Evolutionary conservation across 2,329 filamentous ascomycete species (phyloP).

Genomic region (Stachybotrys chartarum): DNA sequence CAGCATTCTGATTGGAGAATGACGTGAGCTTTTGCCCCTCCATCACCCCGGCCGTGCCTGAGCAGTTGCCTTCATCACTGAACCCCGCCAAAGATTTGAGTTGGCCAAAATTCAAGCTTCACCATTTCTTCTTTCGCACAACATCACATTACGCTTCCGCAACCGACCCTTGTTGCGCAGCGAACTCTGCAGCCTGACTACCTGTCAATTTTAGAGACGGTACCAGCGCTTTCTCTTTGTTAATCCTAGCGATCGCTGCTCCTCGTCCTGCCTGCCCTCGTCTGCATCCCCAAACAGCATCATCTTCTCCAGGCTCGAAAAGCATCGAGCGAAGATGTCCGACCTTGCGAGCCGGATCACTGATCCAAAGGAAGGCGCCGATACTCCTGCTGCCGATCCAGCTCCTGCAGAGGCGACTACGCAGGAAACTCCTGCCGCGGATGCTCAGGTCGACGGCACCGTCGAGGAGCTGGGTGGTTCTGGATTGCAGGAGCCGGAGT

Average conservation of each 20-base stretch:
- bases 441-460: constrained; percentile 29
- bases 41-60: constrained; percentile 8
- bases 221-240: too few species aligned
- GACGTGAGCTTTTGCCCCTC: constrained; percentile 1
- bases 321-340: constrained; percentile 25
- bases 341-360: constrained; percentile 46
- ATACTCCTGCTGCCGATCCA: constrained; percentile 10
- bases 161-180: too few species aligned
- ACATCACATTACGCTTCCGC: too few species aligned
- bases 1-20: neutral
- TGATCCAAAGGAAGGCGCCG: constrained; percentile 28
- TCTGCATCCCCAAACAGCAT: neutral
- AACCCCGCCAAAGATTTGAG: neutral
- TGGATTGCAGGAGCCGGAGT: constrained; percentile 62
- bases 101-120: neutral
- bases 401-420: constrained; percentile 8
- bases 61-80: constrained; percentile 1
- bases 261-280: neutral
- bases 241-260: too few species aligned
- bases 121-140: neutral
- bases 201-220: too few species aligned
- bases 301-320: neutral
- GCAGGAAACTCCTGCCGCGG: constrained; percentile 10
- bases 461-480: constrained; percentile 36
- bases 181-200: too few species aligned